Percentiles rank a stretch among this genome's conserved stretches.
Conservation (phyloP, 768 basidiomycete species). For the Rickenella mellea region DNA sequence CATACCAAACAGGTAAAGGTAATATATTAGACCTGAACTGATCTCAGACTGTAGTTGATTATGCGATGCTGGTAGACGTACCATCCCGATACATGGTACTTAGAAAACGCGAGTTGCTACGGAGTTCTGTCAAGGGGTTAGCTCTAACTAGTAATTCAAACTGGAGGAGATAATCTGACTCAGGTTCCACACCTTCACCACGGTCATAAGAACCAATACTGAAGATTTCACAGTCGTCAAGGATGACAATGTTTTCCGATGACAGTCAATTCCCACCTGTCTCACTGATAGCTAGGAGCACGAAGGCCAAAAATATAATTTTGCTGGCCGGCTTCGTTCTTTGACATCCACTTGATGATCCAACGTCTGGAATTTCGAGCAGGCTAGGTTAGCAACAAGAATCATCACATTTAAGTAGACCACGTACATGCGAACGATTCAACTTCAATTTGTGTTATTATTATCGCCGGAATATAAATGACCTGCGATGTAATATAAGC, state of each 20-base stretch:
- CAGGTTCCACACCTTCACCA: conserved; percentile 26
- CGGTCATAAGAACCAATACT: conserved; percentile 30
- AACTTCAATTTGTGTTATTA: conserved; percentile 24
- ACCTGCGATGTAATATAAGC: conserved; percentile 12
- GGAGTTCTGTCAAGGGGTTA: conserved; percentile 18
- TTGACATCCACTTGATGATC: neutral
- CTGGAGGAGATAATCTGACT: conserved; percentile 17
- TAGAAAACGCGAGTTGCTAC: conserved; percentile 26
- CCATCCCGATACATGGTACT: conserved; percentile 31
- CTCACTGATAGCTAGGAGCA: conserved; percentile 28
- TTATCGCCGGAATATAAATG: conserved; percentile 21
- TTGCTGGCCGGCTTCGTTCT: conserved; percentile 13
- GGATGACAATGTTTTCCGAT: neutral
- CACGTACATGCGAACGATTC: conserved; percentile 25
- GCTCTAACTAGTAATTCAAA: neutral
- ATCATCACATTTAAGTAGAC: neutral
- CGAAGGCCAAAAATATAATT: conserved; percentile 29
- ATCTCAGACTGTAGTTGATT: neutral
- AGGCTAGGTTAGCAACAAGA: neutral
- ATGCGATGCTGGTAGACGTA: conserved; percentile 6
- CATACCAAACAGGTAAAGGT: conserved; percentile 29
- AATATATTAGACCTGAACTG: conserved; percentile 28
- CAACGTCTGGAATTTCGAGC: neutral
- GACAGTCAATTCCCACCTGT: conserved; percentile 21
- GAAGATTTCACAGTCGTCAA: neutral